Evolutionary conservation across 805 yeast genomes (phyloP).

Genomic region (Metschnikowia amazonensis): DNA sequence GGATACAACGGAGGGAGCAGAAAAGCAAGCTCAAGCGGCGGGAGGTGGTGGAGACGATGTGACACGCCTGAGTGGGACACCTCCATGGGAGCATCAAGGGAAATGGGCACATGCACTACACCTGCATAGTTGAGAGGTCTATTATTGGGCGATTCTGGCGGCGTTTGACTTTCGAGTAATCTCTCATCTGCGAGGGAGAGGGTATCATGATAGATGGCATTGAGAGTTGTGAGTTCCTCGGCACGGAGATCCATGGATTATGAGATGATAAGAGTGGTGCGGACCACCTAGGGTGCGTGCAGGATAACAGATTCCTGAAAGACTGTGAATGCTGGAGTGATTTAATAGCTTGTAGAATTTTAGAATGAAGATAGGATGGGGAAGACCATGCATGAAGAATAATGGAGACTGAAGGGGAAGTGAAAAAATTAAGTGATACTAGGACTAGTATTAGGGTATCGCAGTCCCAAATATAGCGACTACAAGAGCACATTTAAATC

Average conservation of each 20-base stretch:
- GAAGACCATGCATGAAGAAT: no score
- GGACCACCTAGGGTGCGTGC: no score
- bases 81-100: slow-evolving; percentile 7
- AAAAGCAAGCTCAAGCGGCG: slow-evolving; percentile 28
- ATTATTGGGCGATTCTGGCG: not conserved
- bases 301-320: no score
- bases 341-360: no score
- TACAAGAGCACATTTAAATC: no score
- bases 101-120: slow-evolving; percentile 11
- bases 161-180: not conserved
- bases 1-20: slow-evolving; percentile 37
- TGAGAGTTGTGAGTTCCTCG: slow-evolving; percentile 41
- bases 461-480: no score
- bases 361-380: no score
- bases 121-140: not conserved
- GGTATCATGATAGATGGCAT: slow-evolving; percentile 41
- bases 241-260: slow-evolving; percentile 16
- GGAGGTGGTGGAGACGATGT: slow-evolving; percentile 24
- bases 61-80: not conserved
- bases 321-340: no score
- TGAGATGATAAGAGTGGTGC: no score
- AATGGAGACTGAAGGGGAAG: no score
- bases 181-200: not conserved
- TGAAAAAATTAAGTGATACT: no score
- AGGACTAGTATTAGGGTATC: no score